A percentile compares a stretch with the other conserved stretches of the same genome.
phyloP scores from a whole-genome alignment of 306 rosid species.

The Notholithocarpus densiflorus region DNA sequence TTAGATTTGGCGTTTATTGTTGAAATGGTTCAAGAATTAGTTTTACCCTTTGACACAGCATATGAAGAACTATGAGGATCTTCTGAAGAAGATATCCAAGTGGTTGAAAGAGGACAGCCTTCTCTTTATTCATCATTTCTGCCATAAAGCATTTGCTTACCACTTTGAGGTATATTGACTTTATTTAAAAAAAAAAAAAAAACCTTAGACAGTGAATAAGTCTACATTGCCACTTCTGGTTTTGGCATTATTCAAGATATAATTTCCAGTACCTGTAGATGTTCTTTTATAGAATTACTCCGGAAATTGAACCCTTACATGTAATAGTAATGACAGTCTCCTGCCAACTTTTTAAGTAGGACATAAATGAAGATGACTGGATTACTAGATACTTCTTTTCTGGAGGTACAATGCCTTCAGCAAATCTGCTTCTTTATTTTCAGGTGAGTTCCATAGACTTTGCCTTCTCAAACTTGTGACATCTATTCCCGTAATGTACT shows the following conservation, averaged over 20 bases:
- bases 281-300: neutral
- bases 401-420: slow-evolving; percentile 95
- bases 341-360: slow-evolving; percentile 39
- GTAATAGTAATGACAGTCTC: neutral
- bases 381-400: slow-evolving; percentile 80
- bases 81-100: slow-evolving; percentile 78
- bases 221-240: slow-evolving; percentile 5
- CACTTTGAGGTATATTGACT: slow-evolving; percentile 74
- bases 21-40: neutral
- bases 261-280: neutral
- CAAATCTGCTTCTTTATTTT: slow-evolving; percentile 85
- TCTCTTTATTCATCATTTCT: slow-evolving; percentile 76
- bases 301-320: neutral
- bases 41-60: slow-evolving; percentile 48
- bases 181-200: neutral
- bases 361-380: slow-evolving; percentile 84
- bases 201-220: neutral
- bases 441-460: slow-evolving; percentile 50
- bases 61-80: slow-evolving; percentile 91
- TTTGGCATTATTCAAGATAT: slow-evolving; percentile 11
- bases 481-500: neutral
- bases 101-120: slow-evolving; percentile 85
- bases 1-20: neutral
- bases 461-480: neutral
- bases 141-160: slow-evolving; percentile 83